These are phyloP conservation scores for Agastache rugosa DNA, from an alignment of 257 asterid species.

Conservation along the genomic window DNA sequence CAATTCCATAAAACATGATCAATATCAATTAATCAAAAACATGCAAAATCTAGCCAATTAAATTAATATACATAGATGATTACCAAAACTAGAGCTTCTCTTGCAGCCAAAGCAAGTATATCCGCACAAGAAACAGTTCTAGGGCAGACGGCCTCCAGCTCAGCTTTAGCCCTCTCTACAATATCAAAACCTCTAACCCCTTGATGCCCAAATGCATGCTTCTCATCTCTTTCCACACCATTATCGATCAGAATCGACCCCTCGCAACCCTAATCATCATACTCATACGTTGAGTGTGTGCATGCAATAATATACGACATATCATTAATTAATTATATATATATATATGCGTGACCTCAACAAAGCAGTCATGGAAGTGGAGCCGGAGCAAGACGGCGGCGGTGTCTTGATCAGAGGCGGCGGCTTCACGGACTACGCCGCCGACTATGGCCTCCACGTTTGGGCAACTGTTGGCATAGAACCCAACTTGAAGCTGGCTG, in stretches of 20 bases:
- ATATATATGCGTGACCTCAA: slow-evolving; percentile 45
- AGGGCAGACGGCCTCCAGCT: slow-evolving; percentile 70
- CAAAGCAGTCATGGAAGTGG: slow-evolving; percentile 93
- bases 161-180: slow-evolving; percentile 68
- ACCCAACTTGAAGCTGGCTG: slow-evolving; percentile 64
- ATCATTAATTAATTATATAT: no score
- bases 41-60: no score
- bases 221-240: slow-evolving; percentile 53
- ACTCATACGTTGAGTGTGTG: background rate
- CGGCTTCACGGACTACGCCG: slow-evolving; percentile 58
- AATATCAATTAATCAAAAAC: background rate
- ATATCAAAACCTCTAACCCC: slow-evolving; percentile 75
- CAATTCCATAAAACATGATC: background rate
- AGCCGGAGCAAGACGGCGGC: slow-evolving; percentile 75
- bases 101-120: slow-evolving; percentile 81
- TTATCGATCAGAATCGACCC: slow-evolving; percentile 74
- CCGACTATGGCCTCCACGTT: slow-evolving; percentile 67
- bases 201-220: slow-evolving; percentile 72
- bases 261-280: slow-evolving; percentile 73
- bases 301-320: background rate
- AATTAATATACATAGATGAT: no score
- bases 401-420: slow-evolving; percentile 42
- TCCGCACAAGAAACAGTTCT: slow-evolving; percentile 80
- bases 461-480: slow-evolving; percentile 71
- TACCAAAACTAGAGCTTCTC: slow-evolving; percentile 79